Base-by-base conservation (phyloP, 2,329 filamentous ascomycete genomes). In the Pyrenophora graminea region DNA sequence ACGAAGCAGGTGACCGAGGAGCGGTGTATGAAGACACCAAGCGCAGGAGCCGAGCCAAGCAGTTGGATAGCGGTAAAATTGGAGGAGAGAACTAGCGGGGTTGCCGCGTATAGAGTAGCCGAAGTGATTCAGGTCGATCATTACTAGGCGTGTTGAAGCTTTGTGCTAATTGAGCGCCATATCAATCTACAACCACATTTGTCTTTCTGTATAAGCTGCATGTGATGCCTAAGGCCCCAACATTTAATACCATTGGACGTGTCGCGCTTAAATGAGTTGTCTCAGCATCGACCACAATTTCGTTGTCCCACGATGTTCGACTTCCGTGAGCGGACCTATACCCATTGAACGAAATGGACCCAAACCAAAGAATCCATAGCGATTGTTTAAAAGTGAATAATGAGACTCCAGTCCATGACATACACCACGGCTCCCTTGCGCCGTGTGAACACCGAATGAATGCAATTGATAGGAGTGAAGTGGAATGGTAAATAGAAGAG, bases 381-480 rank as follows among this genome's bases (percentile, higher is more conserved):
- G 55, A 55, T 45, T 44, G 55, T 51, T 55, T 41, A 48, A n/a
- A 41, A 39, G 32, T n/a, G 17, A n/a, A 45, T 23, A 36, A 53
- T 46, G 36, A 49, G 17, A 18, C 56, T 10, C 42, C 38, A 48
- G 31, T 49, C 54, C 13, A 56, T 30, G 13, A 59, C 31, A 31
- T 48, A 39, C 39, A 25, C 34, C 32, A 46, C 37, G 17, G 37
- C 49, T 47, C 41, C 30, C 49, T 46, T 55, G 19, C 51, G 47
- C 38, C 47, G 21, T 42, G 32, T 60, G 37, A 53, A 63, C 58
- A 54, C 60, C 60, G 18, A 44, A 51, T 9, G 40, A 43, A 56
- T 56, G 50, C 50, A 54, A 44, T 10, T 19, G 13, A 39, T 30
- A 13, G 30, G 42, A 41, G 34, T 39, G 19, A 31, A 17, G 15